These are phyloP conservation scores for Amylocystis lapponica DNA, from an alignment of 768 basidiomycete genomes.

Conservation along the genomic window DNA sequence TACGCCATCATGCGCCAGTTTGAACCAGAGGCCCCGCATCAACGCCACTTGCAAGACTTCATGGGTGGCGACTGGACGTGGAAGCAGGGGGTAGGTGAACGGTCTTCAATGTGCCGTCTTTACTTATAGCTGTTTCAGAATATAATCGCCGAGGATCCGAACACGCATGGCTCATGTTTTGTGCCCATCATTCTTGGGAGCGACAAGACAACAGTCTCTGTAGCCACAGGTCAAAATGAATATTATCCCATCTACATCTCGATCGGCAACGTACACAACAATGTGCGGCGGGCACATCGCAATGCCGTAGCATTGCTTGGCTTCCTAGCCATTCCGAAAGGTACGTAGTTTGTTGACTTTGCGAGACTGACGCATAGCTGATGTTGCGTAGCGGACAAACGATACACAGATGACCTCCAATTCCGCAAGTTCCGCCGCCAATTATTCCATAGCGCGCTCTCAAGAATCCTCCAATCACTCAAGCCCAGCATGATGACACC, in stretches of 20 bases:
- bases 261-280: conserved; percentile 18
- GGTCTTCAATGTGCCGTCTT: neutral
- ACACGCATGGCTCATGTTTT: conserved; percentile 12
- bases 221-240: conserved; percentile 16
- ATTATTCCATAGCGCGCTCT: conserved; percentile 8
- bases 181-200: conserved; percentile 20
- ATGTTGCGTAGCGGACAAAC: neutral
- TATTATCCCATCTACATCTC: conserved; percentile 23
- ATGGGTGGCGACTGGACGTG: conserved; percentile 26
- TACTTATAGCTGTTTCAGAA: neutral
- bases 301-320: conserved; percentile 9
- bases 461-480: conserved; percentile 4
- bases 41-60: conserved; percentile 7
- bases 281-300: conserved; percentile 14
- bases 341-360: conserved; percentile 15
- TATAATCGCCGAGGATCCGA: neutral
- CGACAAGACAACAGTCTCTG: conserved; percentile 21
- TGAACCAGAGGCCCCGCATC: conserved; percentile 17
- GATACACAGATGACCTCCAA: neutral
- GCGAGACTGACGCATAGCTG: neutral
- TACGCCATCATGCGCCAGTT: conserved; percentile 13
- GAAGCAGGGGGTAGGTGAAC: conserved; percentile 25
- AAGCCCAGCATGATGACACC: conserved; percentile 12
- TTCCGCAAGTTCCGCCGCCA: conserved; percentile 9
- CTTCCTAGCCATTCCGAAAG: conserved; percentile 27